Evolutionary conservation across 2,329 filamentous ascomycete species (phyloP).

Genomic region (Alternaria arbusti): DNA sequence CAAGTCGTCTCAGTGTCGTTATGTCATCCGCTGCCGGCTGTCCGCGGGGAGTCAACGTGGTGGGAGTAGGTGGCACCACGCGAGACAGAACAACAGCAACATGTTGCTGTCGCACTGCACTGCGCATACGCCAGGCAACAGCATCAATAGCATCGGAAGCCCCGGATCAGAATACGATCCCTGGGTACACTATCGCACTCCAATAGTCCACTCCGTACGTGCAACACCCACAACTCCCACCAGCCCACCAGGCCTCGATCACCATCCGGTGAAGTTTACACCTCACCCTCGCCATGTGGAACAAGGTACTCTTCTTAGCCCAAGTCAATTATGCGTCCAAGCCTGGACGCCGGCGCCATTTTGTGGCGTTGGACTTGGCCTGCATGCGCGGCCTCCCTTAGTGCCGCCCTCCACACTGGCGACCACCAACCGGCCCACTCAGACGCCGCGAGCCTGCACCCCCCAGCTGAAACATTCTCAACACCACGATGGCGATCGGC

Average conservation of each 20-base stretch:
- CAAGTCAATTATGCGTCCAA: slow-evolving; percentile 4
- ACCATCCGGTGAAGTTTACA: slow-evolving; percentile 6
- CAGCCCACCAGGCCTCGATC: neutral
- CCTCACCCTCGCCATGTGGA: slow-evolving; percentile 9
- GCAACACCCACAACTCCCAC: neutral
- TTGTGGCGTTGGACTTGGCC: slow-evolving; percentile 1
- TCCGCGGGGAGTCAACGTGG: slow-evolving; percentile 4
- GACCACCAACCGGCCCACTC: slow-evolving; percentile 12
- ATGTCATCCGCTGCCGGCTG: slow-evolving; percentile 14
- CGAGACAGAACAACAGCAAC: neutral
- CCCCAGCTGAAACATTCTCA: slow-evolving; percentile 42
- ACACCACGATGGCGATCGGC: slow-evolving; percentile 34
- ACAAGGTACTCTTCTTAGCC: slow-evolving; percentile 16
- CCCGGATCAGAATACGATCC: slow-evolving; percentile 6
- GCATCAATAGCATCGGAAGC: neutral
- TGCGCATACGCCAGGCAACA: neutral
- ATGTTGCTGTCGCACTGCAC: neutral
- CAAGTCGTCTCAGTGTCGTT: slow-evolving; percentile 29
- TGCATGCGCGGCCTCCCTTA: neutral
- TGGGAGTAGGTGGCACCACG: neutral
- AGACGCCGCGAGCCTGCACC: slow-evolving; percentile 14
- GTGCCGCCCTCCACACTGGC: slow-evolving; percentile 10
- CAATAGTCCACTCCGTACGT: neutral
- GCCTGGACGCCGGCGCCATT: slow-evolving; percentile 8
- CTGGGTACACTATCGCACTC: neutral